These are phyloP conservation scores for Termitomyces sp. DNA, from an alignment of 768 basidiomycete genomes.

Conservation along the genomic window DNA sequence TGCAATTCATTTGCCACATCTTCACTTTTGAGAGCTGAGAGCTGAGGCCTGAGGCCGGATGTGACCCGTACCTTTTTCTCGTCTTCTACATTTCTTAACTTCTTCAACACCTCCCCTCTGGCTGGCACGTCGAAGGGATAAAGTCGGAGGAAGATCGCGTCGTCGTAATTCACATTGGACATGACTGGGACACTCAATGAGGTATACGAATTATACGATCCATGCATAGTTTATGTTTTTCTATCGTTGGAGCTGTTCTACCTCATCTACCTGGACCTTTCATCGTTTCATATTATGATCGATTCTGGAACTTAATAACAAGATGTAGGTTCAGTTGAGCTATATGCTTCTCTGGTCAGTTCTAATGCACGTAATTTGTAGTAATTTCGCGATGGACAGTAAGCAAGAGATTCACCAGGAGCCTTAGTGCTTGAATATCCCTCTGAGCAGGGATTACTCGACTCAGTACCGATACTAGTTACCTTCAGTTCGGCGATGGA, in stretches of 20 bases:
- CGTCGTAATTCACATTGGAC: constrained; percentile 94
- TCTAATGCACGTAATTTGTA: constrained; percentile 10
- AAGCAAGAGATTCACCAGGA: constrained; percentile 79
- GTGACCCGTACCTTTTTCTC: too few species aligned
- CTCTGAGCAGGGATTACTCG: background rate
- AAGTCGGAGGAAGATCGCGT: too few species aligned
- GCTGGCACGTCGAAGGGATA: constrained; percentile 98
- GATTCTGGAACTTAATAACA: constrained; percentile 99
- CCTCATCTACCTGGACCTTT: too few species aligned
- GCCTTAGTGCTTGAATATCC: background rate
- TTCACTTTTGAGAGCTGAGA: too few species aligned
- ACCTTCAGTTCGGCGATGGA: too few species aligned
- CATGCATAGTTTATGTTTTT: constrained; percentile 98
- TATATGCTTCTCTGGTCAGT: background rate
- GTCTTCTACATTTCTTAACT: too few species aligned
- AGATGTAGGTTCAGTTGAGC: constrained; percentile 63
- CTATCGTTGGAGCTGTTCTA: too few species aligned
- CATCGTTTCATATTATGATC: constrained; percentile 85
- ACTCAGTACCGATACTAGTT: too few species aligned
- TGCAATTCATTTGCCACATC: too few species aligned
- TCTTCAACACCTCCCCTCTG: constrained; percentile 81
- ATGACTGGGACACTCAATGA: constrained; percentile 93
- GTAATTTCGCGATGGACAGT: constrained; percentile 87
- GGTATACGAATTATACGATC: constrained; percentile 99
- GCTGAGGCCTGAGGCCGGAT: too few species aligned